Conservation (phyloP, 345 rosid genomes). For the Heritiera fomes region DNA sequence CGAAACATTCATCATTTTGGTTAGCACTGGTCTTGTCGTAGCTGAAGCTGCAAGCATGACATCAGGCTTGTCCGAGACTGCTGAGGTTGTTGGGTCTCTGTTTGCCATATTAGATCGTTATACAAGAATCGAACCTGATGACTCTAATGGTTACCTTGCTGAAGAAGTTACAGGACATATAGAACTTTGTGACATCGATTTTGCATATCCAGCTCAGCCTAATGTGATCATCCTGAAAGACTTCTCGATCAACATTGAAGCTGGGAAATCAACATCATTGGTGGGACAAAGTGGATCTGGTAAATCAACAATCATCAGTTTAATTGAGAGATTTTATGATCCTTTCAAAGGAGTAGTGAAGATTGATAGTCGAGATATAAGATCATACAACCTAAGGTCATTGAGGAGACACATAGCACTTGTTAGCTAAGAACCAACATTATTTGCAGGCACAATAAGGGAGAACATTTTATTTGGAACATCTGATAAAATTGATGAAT, state of each 20-base stretch:
- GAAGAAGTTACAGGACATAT: conserved; percentile 44
- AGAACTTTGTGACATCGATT: conserved; percentile 46
- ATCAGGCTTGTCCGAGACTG: not conserved
- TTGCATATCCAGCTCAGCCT: conserved; percentile 61
- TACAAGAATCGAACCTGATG: conserved; percentile 60
- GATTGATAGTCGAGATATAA: conserved; percentile 42
- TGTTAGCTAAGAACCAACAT: conserved; percentile 67
- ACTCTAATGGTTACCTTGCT: conserved; percentile 39
- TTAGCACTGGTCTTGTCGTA: conserved; percentile 1
- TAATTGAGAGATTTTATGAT: conserved; percentile 65
- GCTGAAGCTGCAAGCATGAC: conserved; percentile 12
- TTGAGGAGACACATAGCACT: conserved; percentile 56
- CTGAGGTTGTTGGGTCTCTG: not conserved
- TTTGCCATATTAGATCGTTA: conserved; percentile 29
- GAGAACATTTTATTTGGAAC: conserved; percentile 61
- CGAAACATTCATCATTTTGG: conserved; percentile 7
- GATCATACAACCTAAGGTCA: conserved; percentile 40
- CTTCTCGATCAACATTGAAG: conserved; percentile 50
- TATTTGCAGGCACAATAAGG: conserved; percentile 57
- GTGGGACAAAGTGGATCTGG: conserved; percentile 85
- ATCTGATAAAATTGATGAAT: conserved; percentile 29
- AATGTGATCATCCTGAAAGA: conserved; percentile 44
- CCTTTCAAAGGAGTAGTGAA: conserved; percentile 46
- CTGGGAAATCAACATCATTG: conserved; percentile 65
- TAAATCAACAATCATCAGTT: conserved; percentile 62